Evolutionary conservation across 768 basidiomycete genomes (phyloP).

Genomic region (Rhizopogon sp.): DNA sequence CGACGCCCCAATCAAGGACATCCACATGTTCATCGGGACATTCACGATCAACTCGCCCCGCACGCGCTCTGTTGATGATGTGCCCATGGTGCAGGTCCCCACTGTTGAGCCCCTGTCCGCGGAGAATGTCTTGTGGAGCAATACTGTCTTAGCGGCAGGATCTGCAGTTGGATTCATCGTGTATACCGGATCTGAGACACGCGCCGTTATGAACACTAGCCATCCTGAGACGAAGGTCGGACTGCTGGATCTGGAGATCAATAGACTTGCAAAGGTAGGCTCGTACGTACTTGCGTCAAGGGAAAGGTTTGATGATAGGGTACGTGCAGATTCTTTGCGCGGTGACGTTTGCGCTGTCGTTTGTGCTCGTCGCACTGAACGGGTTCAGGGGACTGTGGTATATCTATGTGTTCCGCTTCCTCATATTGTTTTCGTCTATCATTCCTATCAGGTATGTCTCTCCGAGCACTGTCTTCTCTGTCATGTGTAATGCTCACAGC

Average conservation of each 20-base stretch:
- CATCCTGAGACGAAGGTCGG: slow-evolving; percentile 96
- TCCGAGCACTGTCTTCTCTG: not conserved
- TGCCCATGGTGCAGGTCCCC: slow-evolving; percentile 35
- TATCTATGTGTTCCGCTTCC: slow-evolving; percentile 92
- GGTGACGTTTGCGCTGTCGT: slow-evolving; percentile 87
- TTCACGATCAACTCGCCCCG: slow-evolving; percentile 63
- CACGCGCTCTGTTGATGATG: slow-evolving; percentile 24
- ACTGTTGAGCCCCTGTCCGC: slow-evolving; percentile 84
- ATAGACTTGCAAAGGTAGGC: slow-evolving; percentile 86
- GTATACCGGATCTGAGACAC: slow-evolving; percentile 92
- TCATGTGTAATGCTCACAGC: not conserved
- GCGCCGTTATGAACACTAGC: slow-evolving; percentile 98
- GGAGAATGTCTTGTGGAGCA: slow-evolving; percentile 95
- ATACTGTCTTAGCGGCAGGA: slow-evolving; percentile 95
- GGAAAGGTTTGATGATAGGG: not conserved
- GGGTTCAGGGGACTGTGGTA: slow-evolving; percentile 96
- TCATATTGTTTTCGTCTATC: slow-evolving; percentile 97
- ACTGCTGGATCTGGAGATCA: slow-evolving; percentile 89
- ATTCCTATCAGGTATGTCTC: slow-evolving; percentile 92
- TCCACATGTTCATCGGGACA: slow-evolving; percentile 92
- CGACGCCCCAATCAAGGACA: slow-evolving; percentile 94
- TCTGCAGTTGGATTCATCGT: slow-evolving; percentile 89
- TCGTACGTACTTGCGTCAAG: not conserved
- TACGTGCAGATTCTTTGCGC: slow-evolving; percentile 77
- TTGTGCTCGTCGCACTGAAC: slow-evolving; percentile 91